Base-by-base conservation (phyloP, 345 rosid species). In the Euphorbia pulcherrima region DNA sequence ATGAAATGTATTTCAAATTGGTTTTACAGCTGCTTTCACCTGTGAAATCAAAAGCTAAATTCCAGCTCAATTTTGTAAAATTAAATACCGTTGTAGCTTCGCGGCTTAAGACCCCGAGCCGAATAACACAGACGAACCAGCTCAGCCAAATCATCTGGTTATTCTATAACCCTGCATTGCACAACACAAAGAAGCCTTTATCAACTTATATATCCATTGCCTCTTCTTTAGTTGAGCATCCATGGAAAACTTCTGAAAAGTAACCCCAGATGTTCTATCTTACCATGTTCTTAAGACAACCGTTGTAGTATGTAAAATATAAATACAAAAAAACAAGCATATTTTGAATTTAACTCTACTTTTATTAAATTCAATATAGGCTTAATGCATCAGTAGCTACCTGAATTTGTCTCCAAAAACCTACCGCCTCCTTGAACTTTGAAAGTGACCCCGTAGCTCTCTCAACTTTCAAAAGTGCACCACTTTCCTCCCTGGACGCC, bases 151-250 rank as follows among this genome's bases (percentile, higher is more conserved):
- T 83, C 74, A 88, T 57, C 83, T 81, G 37, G 87, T 82, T 44
- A 84, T 78, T 67, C 83, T 84, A 80, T 82, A 90, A 56, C 82
- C 72, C 90, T 85, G 77, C 84, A 83, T 33, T 37, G 64, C 18
- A 33, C 1, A 48, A 47, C 4, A 41, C 13, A 5, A n/a, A n/a
- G n/a, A n/a, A n/a, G n/a, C n/a, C n/a, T n/a, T 21, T 11, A 20
- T 57, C 24, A 27, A 17, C 41, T 54, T 28, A 7, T n/a, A 52
- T 20, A 52, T 52, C 56, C 56, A 18, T 4, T 21, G 10, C 24
- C 10, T 10, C 1, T 52, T 20, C 26, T n/a, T n/a, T n/a, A n/a
- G n/a, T n/a, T n/a, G n/a, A n/a, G n/a, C n/a, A n/a, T n/a, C n/a
- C n/a, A n/a, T n/a, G n/a, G n/a, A n/a, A n/a, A n/a, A n/a, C n/a